These are phyloP conservation scores for Sanghuangporus weigelae DNA, from an alignment of 1,284 basidiomycete genomes.

Conservation along the genomic window DNA sequence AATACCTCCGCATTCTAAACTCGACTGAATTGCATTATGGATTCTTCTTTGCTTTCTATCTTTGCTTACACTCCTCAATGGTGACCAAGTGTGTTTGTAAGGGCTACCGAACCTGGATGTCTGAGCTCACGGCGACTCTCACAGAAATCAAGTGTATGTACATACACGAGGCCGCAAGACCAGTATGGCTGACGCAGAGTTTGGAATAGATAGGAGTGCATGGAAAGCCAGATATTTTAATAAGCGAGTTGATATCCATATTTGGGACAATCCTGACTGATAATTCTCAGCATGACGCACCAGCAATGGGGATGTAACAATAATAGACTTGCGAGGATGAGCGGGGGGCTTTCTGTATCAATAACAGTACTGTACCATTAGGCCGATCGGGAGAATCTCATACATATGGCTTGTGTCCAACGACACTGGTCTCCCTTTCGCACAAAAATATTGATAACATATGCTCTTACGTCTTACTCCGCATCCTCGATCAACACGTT, in stretches of 20 bases:
- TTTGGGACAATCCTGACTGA: background rate
- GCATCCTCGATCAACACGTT: background rate
- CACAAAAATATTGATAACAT: background rate
- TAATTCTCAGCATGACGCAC: background rate
- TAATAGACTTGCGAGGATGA: background rate
- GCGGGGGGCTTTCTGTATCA: background rate
- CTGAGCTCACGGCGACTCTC: background rate
- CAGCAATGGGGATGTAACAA: background rate
- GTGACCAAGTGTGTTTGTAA: background rate
- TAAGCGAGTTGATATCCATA: slow-evolving; percentile 8
- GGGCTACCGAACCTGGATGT: background rate
- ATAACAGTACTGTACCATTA: background rate
- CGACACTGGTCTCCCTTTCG: background rate
- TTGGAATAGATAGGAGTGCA: background rate
- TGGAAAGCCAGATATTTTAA: background rate
- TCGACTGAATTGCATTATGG: background rate
- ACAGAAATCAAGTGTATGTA: background rate
- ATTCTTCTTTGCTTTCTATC: background rate
- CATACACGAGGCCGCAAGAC: background rate
- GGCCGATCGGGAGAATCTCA: background rate
- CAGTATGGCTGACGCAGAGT: background rate
- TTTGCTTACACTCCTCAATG: background rate
- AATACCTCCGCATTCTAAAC: slow-evolving; percentile 1
- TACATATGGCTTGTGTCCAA: background rate
- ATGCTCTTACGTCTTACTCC: background rate